Evolutionary conservation across 257 asterid genomes (phyloP), one percentile per base, ranked within the genome.

Genomic region (Rauvolfia tetraphylla): DNA sequence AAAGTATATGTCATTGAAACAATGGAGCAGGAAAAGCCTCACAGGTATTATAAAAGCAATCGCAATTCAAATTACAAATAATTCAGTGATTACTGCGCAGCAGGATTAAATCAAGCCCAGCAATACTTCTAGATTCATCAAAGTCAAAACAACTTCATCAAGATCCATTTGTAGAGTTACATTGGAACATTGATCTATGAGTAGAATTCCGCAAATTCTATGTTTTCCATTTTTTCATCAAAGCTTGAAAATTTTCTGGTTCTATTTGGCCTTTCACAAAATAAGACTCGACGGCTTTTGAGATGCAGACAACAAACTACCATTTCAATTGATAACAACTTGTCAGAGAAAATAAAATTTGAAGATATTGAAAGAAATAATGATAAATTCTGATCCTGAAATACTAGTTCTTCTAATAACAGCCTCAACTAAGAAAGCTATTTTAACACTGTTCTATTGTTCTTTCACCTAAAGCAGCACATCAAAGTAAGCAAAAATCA

Each of bases 21-120:
- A 31, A 67, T 46, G n/a, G 48, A 79, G 68, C 12, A 31, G 70
- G 82, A 72, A 79, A 31, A 15, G 46, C 27, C 14, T 71, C 29
- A 22, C 56, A 65, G 54, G 17, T 22, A 44, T 49, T 4, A 1
- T 15, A 51, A 17, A 23, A 15, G 18, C 53, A 49, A 33, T 3
- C 8, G 11, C 39, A 29, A 53, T 27, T 25, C 42, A 20, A 56
- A 38, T 68, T 48, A 14, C 41, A 9, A 14, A 56, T 46, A 63
- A n/a, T 48, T 14, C 6, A 44, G 70, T 0, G 10, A 13, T 11
- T 10, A 13, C 33, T 29, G 2, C 5, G 44, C 12, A 44, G 58
- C n/a, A 11, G 44, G 49, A 36, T 49, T 38, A 29, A 8, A 44
- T 57, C 58, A 12, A 1, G 17, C 9, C 31, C n/a, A 54, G 36